Conservation (phyloP, 441 rosid species). For the Populus hybrid region DNA sequence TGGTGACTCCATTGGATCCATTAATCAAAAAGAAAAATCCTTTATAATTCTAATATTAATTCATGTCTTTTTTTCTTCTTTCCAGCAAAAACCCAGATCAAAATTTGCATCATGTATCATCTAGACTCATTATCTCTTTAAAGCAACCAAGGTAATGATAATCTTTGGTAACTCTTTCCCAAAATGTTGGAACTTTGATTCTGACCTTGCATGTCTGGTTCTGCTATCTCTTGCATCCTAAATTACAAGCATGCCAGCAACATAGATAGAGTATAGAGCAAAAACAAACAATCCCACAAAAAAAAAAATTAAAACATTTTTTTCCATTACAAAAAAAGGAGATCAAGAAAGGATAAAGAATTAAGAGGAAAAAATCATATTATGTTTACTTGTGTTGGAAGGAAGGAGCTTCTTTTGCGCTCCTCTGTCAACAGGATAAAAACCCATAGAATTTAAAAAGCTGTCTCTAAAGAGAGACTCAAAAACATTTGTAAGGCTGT, state of each 20-base stretch:
- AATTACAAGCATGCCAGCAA: constrained; percentile 23
- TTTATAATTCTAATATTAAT: constrained; percentile 8
- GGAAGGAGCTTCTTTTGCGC: constrained; percentile 26
- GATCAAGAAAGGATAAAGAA: not conserved
- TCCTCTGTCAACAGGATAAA: constrained; percentile 29
- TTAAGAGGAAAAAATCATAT: not conserved
- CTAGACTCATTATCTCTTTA: constrained; percentile 13
- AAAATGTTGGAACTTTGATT: constrained; percentile 16
- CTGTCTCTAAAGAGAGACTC: not conserved
- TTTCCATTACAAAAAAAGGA: not conserved
- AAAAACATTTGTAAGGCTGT: not conserved
- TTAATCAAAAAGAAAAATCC: constrained; percentile 6
- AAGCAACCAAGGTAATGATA: constrained; percentile 2
- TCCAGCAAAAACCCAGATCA: constrained; percentile 40
- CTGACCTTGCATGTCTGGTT: constrained; percentile 26
- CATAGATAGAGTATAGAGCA: not conserved
- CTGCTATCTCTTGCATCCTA: constrained; percentile 18
- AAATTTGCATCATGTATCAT: constrained; percentile 24
- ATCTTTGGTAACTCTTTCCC: not conserved
- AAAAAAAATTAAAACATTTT: not conserved
- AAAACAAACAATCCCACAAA: constrained; percentile 12
- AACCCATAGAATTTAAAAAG: constrained; percentile 16
- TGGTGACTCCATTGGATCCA: constrained; percentile 37
- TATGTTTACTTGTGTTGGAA: constrained; percentile 35
- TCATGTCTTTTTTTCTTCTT: constrained; percentile 22